Conservation (phyloP, 805 yeast genomes). For the Yamadazyma takamatsuzukensis region DNA sequence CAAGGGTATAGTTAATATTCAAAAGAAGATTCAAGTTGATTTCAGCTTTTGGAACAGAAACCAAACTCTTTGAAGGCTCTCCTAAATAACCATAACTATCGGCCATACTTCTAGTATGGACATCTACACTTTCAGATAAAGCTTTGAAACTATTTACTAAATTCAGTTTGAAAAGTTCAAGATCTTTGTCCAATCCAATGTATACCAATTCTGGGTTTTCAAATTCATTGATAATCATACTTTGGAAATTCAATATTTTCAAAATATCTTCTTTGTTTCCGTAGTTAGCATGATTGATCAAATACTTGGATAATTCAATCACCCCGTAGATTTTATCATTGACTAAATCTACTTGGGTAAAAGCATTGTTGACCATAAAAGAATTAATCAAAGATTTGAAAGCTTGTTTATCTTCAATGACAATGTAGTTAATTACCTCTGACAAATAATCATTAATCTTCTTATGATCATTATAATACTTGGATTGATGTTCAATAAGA, state of each 20-base stretch:
- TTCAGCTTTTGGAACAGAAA: background rate
- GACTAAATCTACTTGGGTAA: slow-evolving; percentile 22
- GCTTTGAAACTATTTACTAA: slow-evolving; percentile 15
- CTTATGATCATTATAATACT: slow-evolving; percentile 16
- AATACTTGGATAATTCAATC: slow-evolving; percentile 18
- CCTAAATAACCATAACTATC: slow-evolving; percentile 4
- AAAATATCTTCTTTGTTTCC: slow-evolving; percentile 2
- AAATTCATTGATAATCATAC: slow-evolving; percentile 30
- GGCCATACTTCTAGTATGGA: slow-evolving; percentile 2
- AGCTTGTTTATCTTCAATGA: slow-evolving; percentile 8
- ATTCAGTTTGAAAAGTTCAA: slow-evolving; percentile 16
- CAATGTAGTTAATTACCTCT: slow-evolving; percentile 23
- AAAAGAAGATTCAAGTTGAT: slow-evolving; percentile 25
- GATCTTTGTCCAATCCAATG: slow-evolving; percentile 23
- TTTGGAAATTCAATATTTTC: slow-evolving; percentile 20
- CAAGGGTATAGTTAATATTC: slow-evolving; percentile 23
- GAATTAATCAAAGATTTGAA: slow-evolving; percentile 26
- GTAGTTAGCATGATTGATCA: slow-evolving; percentile 14
- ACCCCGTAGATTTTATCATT: slow-evolving; percentile 32
- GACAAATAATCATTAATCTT: slow-evolving; percentile 28
- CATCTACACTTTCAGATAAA: background rate
- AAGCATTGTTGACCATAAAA: slow-evolving; percentile 21
- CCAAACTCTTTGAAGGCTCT: background rate
- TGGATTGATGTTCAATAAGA: slow-evolving; percentile 32
- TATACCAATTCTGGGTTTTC: slow-evolving; percentile 39